Evolutionary conservation across 805 yeast genomes (phyloP).

Genomic region (Lachancea quebecensis): DNA sequence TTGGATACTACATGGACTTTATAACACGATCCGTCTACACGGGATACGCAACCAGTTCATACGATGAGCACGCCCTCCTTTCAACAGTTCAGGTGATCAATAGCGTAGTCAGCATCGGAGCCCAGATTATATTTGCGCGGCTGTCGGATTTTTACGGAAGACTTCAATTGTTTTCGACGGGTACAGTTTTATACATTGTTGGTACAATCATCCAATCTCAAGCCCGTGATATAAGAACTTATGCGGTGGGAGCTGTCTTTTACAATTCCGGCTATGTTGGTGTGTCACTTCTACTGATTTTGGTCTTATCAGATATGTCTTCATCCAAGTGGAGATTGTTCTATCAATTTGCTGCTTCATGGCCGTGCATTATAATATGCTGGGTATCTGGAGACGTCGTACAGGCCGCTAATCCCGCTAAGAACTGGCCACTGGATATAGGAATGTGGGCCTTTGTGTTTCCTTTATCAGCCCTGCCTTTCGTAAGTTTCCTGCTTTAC

Average conservation of each 20-base stretch:
- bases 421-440: constrained; percentile 42
- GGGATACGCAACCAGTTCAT: constrained; percentile 49
- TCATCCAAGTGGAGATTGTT: constrained; percentile 50
- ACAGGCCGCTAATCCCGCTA: constrained; percentile 13
- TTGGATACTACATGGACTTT: constrained; percentile 49
- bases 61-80: constrained; percentile 45
- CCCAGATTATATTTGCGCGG: constrained; percentile 58
- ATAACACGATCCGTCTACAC: constrained; percentile 44
- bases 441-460: constrained; percentile 49
- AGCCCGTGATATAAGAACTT: constrained; percentile 48
- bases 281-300: constrained; percentile 43
- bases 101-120: constrained; percentile 58
- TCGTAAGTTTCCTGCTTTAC: constrained; percentile 35
- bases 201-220: constrained; percentile 62
- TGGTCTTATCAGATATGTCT: constrained; percentile 51
- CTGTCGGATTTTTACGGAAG: constrained; percentile 65
- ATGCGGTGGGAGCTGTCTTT: constrained; percentile 59
- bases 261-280: constrained; percentile 52
- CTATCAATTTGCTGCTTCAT: constrained; percentile 48
- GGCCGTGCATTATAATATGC: constrained; percentile 58
- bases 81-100: constrained; percentile 55
- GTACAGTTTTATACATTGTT: constrained; percentile 49
- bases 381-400: constrained; percentile 55
- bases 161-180: constrained; percentile 41
- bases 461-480: constrained; percentile 42